Conservation (phyloP, 2,329 filamentous ascomycete species). For the Fusarium verrucosum region DNA sequence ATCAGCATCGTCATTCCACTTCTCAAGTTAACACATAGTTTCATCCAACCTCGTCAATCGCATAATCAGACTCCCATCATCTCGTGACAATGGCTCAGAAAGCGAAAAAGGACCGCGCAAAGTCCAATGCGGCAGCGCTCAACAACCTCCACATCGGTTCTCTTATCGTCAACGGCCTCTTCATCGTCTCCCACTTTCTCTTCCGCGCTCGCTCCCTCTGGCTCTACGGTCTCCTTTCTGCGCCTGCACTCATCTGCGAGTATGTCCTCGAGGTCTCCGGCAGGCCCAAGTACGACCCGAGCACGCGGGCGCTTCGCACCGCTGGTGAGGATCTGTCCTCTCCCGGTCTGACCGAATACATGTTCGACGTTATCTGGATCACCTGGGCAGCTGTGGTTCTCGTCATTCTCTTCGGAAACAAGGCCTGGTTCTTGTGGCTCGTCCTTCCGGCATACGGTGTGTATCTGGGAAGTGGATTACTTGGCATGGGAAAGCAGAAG, state of each 20-base stretch:
- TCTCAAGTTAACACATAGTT: slow-evolving; percentile 1
- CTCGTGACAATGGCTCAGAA: slow-evolving; percentile 65
- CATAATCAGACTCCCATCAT: neutral
- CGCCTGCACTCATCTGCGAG: slow-evolving; percentile 81
- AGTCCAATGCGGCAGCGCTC: slow-evolving; percentile 79
- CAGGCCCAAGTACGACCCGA: slow-evolving; percentile 75
- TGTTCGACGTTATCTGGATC: slow-evolving; percentile 97
- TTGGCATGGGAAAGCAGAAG: slow-evolving; percentile 62
- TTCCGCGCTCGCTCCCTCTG: slow-evolving; percentile 71
- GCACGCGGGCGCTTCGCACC: slow-evolving; percentile 72
- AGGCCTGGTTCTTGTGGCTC: slow-evolving; percentile 68
- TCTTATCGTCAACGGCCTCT: slow-evolving; percentile 75
- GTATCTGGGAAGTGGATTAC: slow-evolving; percentile 63
- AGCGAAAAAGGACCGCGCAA: slow-evolving; percentile 73
- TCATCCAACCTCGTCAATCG: neutral
- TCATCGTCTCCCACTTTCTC: slow-evolving; percentile 76
- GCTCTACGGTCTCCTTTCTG: slow-evolving; percentile 76
- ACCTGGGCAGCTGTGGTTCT: slow-evolving; percentile 81
- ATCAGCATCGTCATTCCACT: slow-evolving; percentile 26
- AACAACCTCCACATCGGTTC: slow-evolving; percentile 84
- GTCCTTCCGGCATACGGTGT: slow-evolving; percentile 64
- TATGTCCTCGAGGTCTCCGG: slow-evolving; percentile 86
- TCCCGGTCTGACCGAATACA: slow-evolving; percentile 91
- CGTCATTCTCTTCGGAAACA: slow-evolving; percentile 83
- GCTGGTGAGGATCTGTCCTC: slow-evolving; percentile 90